Base-by-base conservation (phyloP, 768 basidiomycete genomes). In the Scleroderma bovista region DNA sequence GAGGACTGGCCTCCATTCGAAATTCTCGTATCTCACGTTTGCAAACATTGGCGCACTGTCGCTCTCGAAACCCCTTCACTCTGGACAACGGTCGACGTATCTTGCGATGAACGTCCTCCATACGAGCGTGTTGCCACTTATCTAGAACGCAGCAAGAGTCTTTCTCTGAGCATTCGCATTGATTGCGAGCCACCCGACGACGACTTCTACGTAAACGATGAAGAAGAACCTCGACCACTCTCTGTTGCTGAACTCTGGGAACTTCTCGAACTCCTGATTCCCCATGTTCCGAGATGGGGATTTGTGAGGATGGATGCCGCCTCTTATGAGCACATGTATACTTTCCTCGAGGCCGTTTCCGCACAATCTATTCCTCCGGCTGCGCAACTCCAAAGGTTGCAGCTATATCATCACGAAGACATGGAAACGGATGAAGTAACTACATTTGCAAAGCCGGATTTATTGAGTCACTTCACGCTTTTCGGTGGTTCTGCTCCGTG, bases 21-120 rank as follows among this genome's bases (percentile, higher is more conserved):
- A 54, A 66, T 81, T 24, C 67, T 81, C 55, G 79, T 75, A 13
- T 83, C 82, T 16, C 83, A 83, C 56, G 76, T 84, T 10, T 85
- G 83, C 61, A 66, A 57, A 22, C 78, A 74, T 50, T 85, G 83
- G 83, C 78, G 83, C 43, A 66, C 65, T 32, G 55, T 74, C 2
- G 76, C 81, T 3, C 48, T 84, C 24, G 73, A 74, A 26, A 77
- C 76, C 0, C 78, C 81, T 1, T 66, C 69, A 9, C 70, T 86
- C 16, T 86, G 84, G 84, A 77, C 76, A 11, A 63, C 51, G 26
- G 67, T 86, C 38, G 9, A 7, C 1, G 46, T 65, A 17, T 13
- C 20, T 19, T 38, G 43, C 4, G 37, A 53, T 5, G 64, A 68
- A 33, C 69, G 63, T 22, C 65, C 70, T 3, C 74, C 75, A 2